Percentiles rank a stretch among this genome's conserved stretches.
Conservation (phyloP, 2,329 filamentous ascomycete genomes). For the Aspergillus sergii region DNA sequence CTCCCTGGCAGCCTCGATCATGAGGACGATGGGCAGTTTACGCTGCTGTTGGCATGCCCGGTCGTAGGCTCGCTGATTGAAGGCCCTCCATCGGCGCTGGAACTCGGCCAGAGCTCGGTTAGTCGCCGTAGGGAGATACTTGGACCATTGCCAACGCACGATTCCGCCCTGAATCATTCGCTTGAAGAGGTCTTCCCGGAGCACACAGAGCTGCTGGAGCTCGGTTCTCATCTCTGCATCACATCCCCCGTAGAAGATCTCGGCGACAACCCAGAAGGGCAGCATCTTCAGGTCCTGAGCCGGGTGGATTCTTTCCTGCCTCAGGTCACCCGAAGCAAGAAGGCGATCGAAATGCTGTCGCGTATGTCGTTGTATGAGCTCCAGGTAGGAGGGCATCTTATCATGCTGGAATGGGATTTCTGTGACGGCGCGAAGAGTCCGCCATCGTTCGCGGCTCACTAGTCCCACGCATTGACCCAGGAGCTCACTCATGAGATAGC, state of each 20-base stretch:
- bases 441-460: constrained; percentile 32
- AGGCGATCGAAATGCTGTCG: too few relatives aligned
- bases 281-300: constrained; percentile 34
- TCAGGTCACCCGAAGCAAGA: too few relatives aligned
- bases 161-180: constrained; percentile 39
- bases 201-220: constrained; percentile 24
- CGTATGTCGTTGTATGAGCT: constrained; percentile 9
- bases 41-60: background rate
- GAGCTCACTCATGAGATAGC: constrained; percentile 42
- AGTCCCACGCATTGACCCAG: constrained; percentile 50
- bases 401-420: constrained; percentile 5
- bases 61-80: constrained; percentile 33
- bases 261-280: constrained; percentile 44
- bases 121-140: constrained; percentile 15
- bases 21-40: constrained; percentile 11
- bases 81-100: constrained; percentile 33
- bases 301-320: constrained; percentile 20
- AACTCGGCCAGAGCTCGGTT: constrained; percentile 33
- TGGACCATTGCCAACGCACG: constrained; percentile 26
- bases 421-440: constrained; percentile 1
- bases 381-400: background rate
- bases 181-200: constrained; percentile 37
- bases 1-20: constrained; percentile 12
- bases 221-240: constrained; percentile 21
- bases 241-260: constrained; percentile 42